A percentile compares a stretch with the other conserved stretches of the same genome.
phyloP scores from a whole-genome alignment of 257 asterid species.

The Nicotiana sylvestris region DNA sequence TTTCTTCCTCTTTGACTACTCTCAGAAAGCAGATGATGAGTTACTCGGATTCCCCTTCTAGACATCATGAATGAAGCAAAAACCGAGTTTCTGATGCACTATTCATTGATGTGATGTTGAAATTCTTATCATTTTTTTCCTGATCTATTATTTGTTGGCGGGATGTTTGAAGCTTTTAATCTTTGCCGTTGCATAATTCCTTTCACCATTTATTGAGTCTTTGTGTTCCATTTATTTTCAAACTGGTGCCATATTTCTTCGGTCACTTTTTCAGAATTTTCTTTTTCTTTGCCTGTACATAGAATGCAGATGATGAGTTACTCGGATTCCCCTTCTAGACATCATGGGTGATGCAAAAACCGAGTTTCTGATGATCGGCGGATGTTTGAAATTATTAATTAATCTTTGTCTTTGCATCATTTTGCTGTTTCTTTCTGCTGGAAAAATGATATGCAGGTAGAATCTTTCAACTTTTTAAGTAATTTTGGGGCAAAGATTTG shows the following conservation, averaged over 20 bases:
- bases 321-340: slow-evolving; percentile 99
- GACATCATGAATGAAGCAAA: slow-evolving; percentile 72
- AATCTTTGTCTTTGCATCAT: too few relatives aligned
- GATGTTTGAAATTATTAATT: too few relatives aligned
- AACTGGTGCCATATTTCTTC: background rate
- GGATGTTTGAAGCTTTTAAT: too few relatives aligned
- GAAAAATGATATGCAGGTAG: too few relatives aligned
- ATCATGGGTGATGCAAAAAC: slow-evolving; percentile 54
- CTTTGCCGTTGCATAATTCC: too few relatives aligned
- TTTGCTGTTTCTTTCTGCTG: too few relatives aligned
- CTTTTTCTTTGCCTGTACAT: background rate
- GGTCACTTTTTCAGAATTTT: background rate
- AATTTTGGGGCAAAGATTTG: too few relatives aligned
- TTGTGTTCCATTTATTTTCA: background rate
- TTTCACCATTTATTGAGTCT: too few relatives aligned
- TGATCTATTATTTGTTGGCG: too few relatives aligned
- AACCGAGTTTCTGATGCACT: slow-evolving; percentile 79
- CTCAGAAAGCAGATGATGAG: background rate
- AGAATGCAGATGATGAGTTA: slow-evolving; percentile 19
- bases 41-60: slow-evolving; percentile 98
- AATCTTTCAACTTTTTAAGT: too few relatives aligned
- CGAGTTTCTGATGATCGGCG: too few relatives aligned
- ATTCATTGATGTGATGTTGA: background rate
- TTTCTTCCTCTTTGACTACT: background rate
- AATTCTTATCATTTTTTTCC: background rate